Evolutionary conservation across 805 yeast species (phyloP), one percentile per base, ranked within the genome.

Genomic region (Cyberlindnera amylophila): DNA sequence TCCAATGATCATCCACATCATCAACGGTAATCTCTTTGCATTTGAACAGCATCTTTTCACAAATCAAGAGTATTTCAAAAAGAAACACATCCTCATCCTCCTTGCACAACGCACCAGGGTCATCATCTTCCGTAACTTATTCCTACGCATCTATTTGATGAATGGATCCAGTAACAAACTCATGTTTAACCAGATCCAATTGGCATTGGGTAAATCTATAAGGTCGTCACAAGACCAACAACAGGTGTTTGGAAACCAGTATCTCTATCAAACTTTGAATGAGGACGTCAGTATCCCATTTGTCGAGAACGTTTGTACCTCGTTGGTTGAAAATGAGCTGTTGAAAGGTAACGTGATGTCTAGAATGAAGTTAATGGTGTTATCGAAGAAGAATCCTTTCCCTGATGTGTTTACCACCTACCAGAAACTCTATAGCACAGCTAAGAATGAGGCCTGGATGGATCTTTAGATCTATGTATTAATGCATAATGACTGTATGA

Each of bases 271-370:
- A 37, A 57, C 57, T n/a, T 51, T 44, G n/a, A 30, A 38, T 5
- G 52, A 45, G 2, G 24, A 44, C 3, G 41, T 67, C 32, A 77
- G 74, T 45, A 37, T 53, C 12, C 29, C 44, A 11, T 61, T 71
- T 30, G 66, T 71, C 10, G 83, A 79, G 45, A 78, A 75, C 39
- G 50, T 79, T 7, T 57, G 78, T 35, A 63, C 74, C 12, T 60
- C 75, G 2, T 51, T 80, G n/a, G 71, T 76, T 32, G 82, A 76
- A 46, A 75, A 74, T 43, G 75, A 73, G 42, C 54, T 77, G 14
- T 51, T 80, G 28, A 75, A 71, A 46, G 84, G 81, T 0, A 79
- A 78, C 44, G 53, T 77, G 0, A 63, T 69, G 28, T 66, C 76
- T 1, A 57, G 69, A 28, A 55, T 65, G 9, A 60, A 69, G 32